Evolutionary conservation across 78 protist genomes (phyloP), one percentile per base, ranked within the genome.

Genomic region (Monosiga brevicollis): DNA sequence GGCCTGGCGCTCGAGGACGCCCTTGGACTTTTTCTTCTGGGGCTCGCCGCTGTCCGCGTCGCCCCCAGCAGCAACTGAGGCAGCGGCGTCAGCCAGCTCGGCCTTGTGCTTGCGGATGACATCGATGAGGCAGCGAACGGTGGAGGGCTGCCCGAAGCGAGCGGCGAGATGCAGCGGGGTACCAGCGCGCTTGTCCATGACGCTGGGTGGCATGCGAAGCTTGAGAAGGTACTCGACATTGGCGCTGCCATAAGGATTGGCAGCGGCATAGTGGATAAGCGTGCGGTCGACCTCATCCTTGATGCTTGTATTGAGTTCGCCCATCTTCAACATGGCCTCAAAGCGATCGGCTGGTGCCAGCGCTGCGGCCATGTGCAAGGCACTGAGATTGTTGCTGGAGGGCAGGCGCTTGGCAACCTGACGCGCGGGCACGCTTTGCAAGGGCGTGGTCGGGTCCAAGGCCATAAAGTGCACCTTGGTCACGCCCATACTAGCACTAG

Each of bases 241-340:
- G 26, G 39, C 79, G 25, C 1, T 2, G 29, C 54, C 42, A 62
- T 15, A 22, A 0, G n/a, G 34, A 32, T 70, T 70, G 73, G 25
- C 62, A 36, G 79, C 77, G 22, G 86, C 86, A 83, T 73, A 83
- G 79, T 73, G 79, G 37, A 83, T 6, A 26, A 41, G 42, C 62
- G 36, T 6, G 34, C 79, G 79, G 34, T 23, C 49, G 49, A 6
- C 1, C 22, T 36, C 39, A 23, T 75, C 79, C 35, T 20, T 9
- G n/a, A 22, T 32, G 74, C 32, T 70, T 20, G 6, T 0, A 29
- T 2, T 36, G 79, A 32, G 39, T 1, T 49, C 49, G 49, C 10
- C 49, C 36, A 32, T 39, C 49, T 25, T 2, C 24, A 32, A 2
- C 43, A 75, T 42, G 34, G 42, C 39, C 49, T 36, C 29, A 11